Evolutionary conservation across 495 filamentous ascomycete genomes (phyloP).

Genomic region (Cenococcum geophilum): DNA sequence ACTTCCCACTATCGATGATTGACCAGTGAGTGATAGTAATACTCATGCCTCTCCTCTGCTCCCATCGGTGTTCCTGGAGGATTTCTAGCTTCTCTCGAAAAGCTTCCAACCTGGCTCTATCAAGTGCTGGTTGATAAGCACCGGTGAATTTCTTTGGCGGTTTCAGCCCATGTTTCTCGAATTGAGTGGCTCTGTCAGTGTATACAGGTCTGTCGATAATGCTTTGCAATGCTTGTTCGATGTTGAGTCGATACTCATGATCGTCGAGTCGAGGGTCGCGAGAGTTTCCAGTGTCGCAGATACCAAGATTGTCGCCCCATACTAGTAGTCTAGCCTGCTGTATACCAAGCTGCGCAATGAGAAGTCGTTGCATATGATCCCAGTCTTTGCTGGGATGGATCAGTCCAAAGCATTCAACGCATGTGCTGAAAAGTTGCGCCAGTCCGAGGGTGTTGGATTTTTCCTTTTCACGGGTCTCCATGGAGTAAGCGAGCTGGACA

Average conservation of each 20-base stretch:
- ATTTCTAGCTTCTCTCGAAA: conserved; percentile 36
- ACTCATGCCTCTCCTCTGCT: conserved; percentile 17
- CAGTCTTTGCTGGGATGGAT: conserved; percentile 32
- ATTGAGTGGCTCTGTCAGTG: conserved; percentile 31
- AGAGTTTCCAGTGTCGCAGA: conserved; percentile 31
- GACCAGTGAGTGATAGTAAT: conserved; percentile 33
- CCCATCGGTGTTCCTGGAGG: conserved; percentile 25
- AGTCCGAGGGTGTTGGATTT: conserved; percentile 28
- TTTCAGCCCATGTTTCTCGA: conserved; percentile 35
- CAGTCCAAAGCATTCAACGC: conserved; percentile 37
- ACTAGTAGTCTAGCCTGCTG: conserved; percentile 37
- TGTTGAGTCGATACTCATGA: conserved; percentile 11
- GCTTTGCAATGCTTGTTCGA: conserved; percentile 30
- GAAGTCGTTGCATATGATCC: conserved; percentile 30
- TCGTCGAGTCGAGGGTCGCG: conserved; percentile 35
- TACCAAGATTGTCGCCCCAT: conserved; percentile 36
- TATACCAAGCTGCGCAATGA: conserved; percentile 33
- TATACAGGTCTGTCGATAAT: conserved; percentile 21
- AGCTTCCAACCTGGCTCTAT: conserved; percentile 33
- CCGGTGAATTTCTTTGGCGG: conserved; percentile 29
- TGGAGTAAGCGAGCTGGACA: too few relatives aligned
- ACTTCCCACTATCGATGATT: conserved; percentile 27
- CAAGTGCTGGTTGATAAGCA: conserved; percentile 28
- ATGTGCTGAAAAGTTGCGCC: conserved; percentile 36
- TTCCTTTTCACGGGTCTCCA: too few relatives aligned